phyloP scores from a whole-genome alignment of 2,329 filamentous ascomycete genomes.

The Teratosphaeriaceae sp. region DNA sequence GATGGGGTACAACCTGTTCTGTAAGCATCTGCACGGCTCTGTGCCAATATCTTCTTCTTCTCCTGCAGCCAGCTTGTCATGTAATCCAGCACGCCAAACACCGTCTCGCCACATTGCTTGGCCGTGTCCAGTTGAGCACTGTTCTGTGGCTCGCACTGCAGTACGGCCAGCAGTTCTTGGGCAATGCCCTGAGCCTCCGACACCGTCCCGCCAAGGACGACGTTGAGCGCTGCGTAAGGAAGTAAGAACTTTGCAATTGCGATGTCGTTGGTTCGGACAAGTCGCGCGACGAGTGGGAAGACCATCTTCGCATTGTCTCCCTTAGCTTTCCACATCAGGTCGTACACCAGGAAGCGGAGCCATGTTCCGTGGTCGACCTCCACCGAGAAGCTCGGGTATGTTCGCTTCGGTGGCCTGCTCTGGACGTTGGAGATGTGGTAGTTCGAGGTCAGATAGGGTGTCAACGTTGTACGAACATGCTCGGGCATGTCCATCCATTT shows the following conservation, averaged over 20 bases:
- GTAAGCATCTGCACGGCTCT: slow-evolving; percentile 35
- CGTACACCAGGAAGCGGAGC: slow-evolving; percentile 73
- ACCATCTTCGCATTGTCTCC: slow-evolving; percentile 67
- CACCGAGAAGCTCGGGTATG: slow-evolving; percentile 71
- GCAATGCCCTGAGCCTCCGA: slow-evolving; percentile 58
- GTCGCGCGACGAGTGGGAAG: slow-evolving; percentile 73
- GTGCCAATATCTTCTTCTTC: slow-evolving; percentile 51
- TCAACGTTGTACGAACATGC: slow-evolving; percentile 70
- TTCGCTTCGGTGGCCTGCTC: slow-evolving; percentile 22
- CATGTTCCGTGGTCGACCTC: slow-evolving; percentile 68
- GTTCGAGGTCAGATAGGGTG: slow-evolving; percentile 77
- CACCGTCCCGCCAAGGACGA: slow-evolving; percentile 66
- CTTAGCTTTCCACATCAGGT: slow-evolving; percentile 72
- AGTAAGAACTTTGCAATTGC: slow-evolving; percentile 82
- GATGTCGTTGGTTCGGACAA: slow-evolving; percentile 79
- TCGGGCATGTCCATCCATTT: slow-evolving; percentile 77
- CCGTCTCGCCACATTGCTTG: slow-evolving; percentile 82
- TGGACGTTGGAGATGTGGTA: slow-evolving; percentile 58
- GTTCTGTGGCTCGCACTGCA: slow-evolving; percentile 56
- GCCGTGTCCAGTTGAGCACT: slow-evolving; percentile 62
- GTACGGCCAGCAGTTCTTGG: slow-evolving; percentile 66
- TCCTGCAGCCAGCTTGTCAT: slow-evolving; percentile 82
- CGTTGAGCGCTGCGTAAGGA: slow-evolving; percentile 78
- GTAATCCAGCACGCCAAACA: slow-evolving; percentile 89
- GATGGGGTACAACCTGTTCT: slow-evolving; percentile 37